phyloP scores from a whole-genome alignment of 108 stramenopile species.

The Nitzschia sp. region DNA sequence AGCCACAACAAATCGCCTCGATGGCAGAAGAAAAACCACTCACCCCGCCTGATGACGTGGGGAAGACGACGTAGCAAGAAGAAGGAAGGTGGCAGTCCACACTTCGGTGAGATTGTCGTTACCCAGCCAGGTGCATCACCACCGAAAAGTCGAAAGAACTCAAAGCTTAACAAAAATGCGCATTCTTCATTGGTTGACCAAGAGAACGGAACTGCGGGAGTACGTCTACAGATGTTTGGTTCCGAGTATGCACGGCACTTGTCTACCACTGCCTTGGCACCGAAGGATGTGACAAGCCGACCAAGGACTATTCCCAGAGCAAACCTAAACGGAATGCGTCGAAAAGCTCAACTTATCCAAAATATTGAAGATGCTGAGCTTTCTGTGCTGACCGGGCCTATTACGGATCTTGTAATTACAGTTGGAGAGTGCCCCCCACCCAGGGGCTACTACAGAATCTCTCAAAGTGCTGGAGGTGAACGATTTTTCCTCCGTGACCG shows the following conservation, averaged over 20 bases:
- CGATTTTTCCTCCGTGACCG: slow-evolving; percentile 42
- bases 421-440: slow-evolving; percentile 58
- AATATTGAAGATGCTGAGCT: slow-evolving; percentile 62
- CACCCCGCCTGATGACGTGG: neutral
- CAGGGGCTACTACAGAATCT: slow-evolving; percentile 72
- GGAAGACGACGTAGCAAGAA: neutral
- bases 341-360: slow-evolving; percentile 4
- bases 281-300: slow-evolving; percentile 18
- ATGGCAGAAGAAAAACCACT: neutral
- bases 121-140: slow-evolving; percentile 1
- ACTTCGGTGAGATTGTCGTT: slow-evolving; percentile 12
- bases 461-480: slow-evolving; percentile 41
- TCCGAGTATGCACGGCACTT: slow-evolving; percentile 84
- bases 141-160: neutral
- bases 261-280: slow-evolving; percentile 50
- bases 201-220: neutral
- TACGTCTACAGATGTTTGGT: slow-evolving; percentile 74
- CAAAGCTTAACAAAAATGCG: neutral
- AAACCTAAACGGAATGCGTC: slow-evolving; percentile 9
- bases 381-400: slow-evolving; percentile 62
- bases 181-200: neutral
- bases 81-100: slow-evolving; percentile 8
- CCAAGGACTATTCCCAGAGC: neutral
- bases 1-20: slow-evolving; percentile 13
- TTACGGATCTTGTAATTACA: slow-evolving; percentile 75